These are phyloP conservation scores for Cucurbita maxima DNA, from an alignment of 306 rosid species.

Conservation along the genomic window DNA sequence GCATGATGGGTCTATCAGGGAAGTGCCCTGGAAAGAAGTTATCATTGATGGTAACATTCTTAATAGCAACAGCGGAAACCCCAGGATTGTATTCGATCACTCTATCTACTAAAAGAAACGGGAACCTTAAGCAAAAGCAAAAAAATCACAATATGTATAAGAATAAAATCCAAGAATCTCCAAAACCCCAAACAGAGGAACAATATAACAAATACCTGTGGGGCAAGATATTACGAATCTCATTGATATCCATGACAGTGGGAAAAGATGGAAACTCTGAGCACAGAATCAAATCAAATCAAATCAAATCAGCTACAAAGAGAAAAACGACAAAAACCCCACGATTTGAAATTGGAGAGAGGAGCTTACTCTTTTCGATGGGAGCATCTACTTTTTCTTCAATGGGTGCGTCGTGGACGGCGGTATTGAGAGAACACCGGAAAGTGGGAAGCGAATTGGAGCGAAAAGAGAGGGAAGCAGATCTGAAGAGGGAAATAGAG, in stretches of 20 bases:
- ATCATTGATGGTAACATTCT: constrained; percentile 66
- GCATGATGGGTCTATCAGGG: constrained; percentile 92
- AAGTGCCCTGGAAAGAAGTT: constrained; percentile 96
- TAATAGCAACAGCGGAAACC: constrained; percentile 35
- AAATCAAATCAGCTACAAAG: not conserved
- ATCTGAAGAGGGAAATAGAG: not conserved
- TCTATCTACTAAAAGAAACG: constrained; percentile 90
- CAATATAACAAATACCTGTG: constrained; percentile 38
- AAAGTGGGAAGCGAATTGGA: not conserved
- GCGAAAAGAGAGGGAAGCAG: not conserved
- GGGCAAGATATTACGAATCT: constrained; percentile 69
- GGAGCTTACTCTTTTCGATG: constrained; percentile 23
- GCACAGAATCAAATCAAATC: not conserved
- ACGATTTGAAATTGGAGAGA: not conserved
- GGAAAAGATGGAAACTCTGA: constrained; percentile 83
- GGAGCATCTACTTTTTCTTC: constrained; percentile 2
- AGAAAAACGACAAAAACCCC: not conserved
- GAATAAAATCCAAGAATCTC: not conserved
- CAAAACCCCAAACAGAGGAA: not conserved
- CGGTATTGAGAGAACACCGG: not conserved
- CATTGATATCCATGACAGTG: constrained; percentile 62
- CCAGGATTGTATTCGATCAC: constrained; percentile 37
- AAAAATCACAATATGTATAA: not conserved
- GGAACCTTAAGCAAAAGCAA: constrained; percentile 37
- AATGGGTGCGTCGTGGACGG: not conserved